Evolutionary conservation across 2,329 filamentous ascomycete genomes (phyloP), one percentile per base, ranked within the genome.

Genomic region (Fusarium coffeatum): DNA sequence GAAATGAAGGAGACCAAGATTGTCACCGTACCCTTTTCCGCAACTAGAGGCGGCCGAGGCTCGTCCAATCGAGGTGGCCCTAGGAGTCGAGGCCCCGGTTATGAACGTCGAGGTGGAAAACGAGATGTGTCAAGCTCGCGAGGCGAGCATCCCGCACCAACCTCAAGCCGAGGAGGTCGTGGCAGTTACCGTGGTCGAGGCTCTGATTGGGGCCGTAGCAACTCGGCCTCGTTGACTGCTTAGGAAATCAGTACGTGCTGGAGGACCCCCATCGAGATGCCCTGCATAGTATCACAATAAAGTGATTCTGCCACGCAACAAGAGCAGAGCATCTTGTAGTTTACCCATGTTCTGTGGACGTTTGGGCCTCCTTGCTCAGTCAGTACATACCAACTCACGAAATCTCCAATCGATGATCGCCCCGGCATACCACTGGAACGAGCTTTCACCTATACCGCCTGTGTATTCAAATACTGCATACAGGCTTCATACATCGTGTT

Each of bases 141-240:
- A 62, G 68, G 72, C 45, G 64, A 76, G 48, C 70, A 73, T 34
- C 78, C 74, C 49, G 62, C 50, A 37, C 59, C 32, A 56, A 57
- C 66, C 18, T 71, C 70, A 60, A 63, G 76, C 53, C 78, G 82
- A 46, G 78, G 79, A 62, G 74, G 77, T 45, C 81, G 83, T 22
- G 80, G 82, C 45, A 74, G 74, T 22, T 84, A 81, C 62, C 80
- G 83, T 34, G 77, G 78, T 42, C 78, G 81, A 59, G 76, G 75
- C 25, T 78, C 80, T 15, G 81, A 84, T 60, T 85, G 83, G 83
- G 78, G 76, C 46, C 80, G 83, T 41, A 71, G 74, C 61, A 59
- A 74, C 18, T 71, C 72, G 30, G 64, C 73, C 18, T 76, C 77
- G 45, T 61, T 73, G 50, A 63, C 74, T 53, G 60, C 71, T 43